phyloP scores from a whole-genome alignment of 2,329 filamentous ascomycete genomes.

The Calonectria crousiana region DNA sequence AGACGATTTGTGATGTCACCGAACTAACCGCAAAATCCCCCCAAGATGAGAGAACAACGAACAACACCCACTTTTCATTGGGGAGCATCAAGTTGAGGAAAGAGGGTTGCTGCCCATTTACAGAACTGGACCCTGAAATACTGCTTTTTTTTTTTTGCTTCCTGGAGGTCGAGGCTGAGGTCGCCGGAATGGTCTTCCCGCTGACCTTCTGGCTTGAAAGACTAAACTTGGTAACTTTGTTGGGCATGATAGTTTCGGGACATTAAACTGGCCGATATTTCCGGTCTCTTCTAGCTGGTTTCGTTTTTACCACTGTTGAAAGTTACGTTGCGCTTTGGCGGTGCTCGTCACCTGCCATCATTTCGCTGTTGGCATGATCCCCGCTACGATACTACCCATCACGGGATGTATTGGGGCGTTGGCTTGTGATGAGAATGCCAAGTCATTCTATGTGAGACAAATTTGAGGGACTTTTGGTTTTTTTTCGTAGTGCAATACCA shows the following conservation, averaged over 20 bases:
- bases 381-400: not conserved
- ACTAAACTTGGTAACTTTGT: not conserved
- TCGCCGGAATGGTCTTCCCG: not conserved
- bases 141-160: no score
- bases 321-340: not conserved
- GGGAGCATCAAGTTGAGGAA: not conserved
- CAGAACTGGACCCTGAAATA: not conserved
- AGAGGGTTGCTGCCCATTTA: not conserved
- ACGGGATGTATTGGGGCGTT: not conserved
- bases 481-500: not conserved
- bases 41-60: not conserved
- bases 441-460: not conserved
- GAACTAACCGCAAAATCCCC: not conserved
- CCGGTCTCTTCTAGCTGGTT: not conserved
- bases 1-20: not conserved
- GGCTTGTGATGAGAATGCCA: not conserved
- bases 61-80: not conserved
- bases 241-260: not conserved
- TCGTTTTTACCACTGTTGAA: not conserved
- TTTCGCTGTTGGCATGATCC: not conserved
- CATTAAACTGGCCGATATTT: not conserved
- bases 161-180: not conserved
- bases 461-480: not conserved
- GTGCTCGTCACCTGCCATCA: not conserved
- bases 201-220: not conserved